Base-by-base conservation (phyloP, 352 stramenopile genomes). In the Peronospora belbahrii region DNA sequence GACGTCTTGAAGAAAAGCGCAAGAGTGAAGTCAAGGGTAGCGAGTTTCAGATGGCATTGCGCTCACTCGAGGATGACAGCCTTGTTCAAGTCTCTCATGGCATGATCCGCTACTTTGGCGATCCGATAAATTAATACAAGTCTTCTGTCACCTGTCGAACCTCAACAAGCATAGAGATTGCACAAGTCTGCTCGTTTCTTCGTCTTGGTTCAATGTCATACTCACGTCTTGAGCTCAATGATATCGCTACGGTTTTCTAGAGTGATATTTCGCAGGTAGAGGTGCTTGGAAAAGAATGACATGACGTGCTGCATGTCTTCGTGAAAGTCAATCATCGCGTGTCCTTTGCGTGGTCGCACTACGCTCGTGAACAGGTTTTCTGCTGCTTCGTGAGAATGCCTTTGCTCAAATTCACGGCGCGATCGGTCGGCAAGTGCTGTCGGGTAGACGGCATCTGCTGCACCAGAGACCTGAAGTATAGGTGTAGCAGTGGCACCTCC, bases 31-130 rank as follows among this genome's bases (percentile, higher is more conserved):
- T 97, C 24, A 78, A 88, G 35, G 73, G 81, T 37, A 73, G 80
- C 17, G 83, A 97, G 46, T 84, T 98, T 36, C 71, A 94, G 27
- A 83, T 88, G 53, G 85, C 87, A 8, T 55, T 98, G 23, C 80
- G 86, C 2, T 62, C 77, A 34, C 71, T 98, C 38, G 93, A 97
- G 47, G 80, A 91, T 30, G 90, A 98, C 54, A 91, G 81, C 33
- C 57, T 96, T 19, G 74, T 98, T 42, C 88, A 97, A 62, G 83
- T 96, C 28, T 94, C 90, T 14, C 88, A 97, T 56, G 76, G 91
- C 10, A 65, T 86, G 32, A 76, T 92, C 34, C 73, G 75, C 30
- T 87, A 75, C 55, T 84, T 87, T 39, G 78, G 78, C 31, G 68
- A 80, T 24, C 17, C 59, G n/a, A 42, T 41, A 24, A 50, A 67